These are phyloP conservation scores for Xylaria hypoxylon DNA, from an alignment of 2,329 filamentous ascomycete genomes.

Conservation along the genomic window DNA sequence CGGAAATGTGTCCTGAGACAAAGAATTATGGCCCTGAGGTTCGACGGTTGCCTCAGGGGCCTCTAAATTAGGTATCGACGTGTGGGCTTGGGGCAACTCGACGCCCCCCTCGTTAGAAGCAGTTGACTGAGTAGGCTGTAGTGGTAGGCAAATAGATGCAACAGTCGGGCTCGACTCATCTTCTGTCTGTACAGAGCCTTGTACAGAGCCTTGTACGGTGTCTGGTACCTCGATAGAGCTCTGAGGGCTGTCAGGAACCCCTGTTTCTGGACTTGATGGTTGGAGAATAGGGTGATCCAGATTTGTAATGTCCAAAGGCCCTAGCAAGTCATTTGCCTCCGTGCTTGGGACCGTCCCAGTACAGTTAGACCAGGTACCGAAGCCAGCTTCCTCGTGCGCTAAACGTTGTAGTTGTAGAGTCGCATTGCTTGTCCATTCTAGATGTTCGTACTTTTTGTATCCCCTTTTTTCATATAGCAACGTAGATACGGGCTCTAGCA, in stretches of 20 bases:
- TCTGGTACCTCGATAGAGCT: neutral
- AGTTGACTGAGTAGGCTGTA: neutral
- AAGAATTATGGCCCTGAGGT: too few relatives aligned
- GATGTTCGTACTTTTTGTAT: constrained; percentile 33
- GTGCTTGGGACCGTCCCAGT: neutral
- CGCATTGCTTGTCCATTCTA: constrained; percentile 43
- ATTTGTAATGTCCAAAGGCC: neutral
- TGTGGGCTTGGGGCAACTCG: neutral
- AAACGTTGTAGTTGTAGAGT: constrained; percentile 39
- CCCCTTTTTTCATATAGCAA: constrained; percentile 25
- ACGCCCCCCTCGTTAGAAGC: neutral
- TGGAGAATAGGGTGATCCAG: constrained; percentile 4
- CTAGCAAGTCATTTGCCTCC: neutral
- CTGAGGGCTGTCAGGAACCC: neutral
- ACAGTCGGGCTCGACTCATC: neutral
- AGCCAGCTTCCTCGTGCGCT: constrained; percentile 10
- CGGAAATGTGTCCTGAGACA: too few relatives aligned
- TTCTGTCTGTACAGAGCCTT: neutral
- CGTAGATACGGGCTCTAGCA: constrained; percentile 33
- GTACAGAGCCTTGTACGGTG: neutral
- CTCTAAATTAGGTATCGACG: neutral
- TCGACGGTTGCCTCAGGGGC: too few relatives aligned
- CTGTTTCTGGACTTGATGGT: neutral
- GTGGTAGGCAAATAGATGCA: neutral
- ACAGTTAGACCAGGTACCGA: constrained; percentile 17